Percentiles rank a stretch among this genome's conserved stretches.
Evolutionary conservation across 257 asterid species (phyloP).

Genomic region (Nicotiana otophora): DNA sequence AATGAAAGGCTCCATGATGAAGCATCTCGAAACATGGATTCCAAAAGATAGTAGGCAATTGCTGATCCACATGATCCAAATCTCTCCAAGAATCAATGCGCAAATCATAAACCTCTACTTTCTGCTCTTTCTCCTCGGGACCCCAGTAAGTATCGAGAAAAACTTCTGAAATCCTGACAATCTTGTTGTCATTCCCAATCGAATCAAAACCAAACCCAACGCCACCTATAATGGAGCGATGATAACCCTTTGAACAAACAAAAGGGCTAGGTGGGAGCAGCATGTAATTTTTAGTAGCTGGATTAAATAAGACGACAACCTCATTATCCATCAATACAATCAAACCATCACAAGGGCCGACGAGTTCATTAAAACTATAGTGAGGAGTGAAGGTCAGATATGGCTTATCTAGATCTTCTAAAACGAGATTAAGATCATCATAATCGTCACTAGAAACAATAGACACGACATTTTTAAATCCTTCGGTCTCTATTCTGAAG

Average conservation of each 20-base stretch:
- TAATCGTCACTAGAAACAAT: too few species aligned
- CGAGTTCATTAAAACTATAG: neutral
- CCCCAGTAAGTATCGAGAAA: too few species aligned
- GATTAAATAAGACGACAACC: neutral
- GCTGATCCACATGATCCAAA: too few species aligned
- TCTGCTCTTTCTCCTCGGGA: too few species aligned
- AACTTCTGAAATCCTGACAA: conserved; percentile 3
- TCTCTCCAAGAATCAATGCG: too few species aligned
- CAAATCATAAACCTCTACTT: too few species aligned
- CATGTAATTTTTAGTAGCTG: neutral
- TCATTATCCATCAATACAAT: neutral
- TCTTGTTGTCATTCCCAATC: neutral
- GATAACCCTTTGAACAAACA: neutral
- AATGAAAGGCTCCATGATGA: too few species aligned
- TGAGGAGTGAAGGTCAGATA: neutral
- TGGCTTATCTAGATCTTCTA: neutral
- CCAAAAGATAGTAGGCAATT: too few species aligned
- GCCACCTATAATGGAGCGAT: neutral
- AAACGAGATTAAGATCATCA: neutral
- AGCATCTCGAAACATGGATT: too few species aligned
- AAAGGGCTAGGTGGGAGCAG: neutral
- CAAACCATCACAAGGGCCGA: too few species aligned
- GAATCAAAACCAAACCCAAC: conserved; percentile 9
- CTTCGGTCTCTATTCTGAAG: too few species aligned
- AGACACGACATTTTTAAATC: too few species aligned